These are phyloP conservation scores for Phytophthora crassamura DNA, from an alignment of 352 stramenopile species.

Conservation along the genomic window DNA sequence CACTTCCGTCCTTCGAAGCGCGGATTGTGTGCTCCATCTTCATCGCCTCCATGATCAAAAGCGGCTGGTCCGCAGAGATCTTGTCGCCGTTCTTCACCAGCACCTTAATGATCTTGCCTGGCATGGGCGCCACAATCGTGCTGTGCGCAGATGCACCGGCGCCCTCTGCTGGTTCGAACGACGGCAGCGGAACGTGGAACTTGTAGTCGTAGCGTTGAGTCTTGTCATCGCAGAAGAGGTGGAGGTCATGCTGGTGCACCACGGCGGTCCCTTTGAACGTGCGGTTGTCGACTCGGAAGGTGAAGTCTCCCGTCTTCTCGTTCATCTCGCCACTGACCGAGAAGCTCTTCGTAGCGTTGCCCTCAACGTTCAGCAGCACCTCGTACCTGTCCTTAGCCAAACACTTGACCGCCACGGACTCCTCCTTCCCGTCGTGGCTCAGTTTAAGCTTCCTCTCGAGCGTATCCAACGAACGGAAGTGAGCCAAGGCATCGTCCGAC, in stretches of 20 bases:
- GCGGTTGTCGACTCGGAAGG: conserved; percentile 70
- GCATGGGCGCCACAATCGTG: conserved; percentile 93
- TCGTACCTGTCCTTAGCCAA: conserved; percentile 50
- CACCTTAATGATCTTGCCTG: conserved; percentile 94
- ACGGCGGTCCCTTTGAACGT: conserved; percentile 73
- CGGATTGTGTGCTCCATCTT: conserved; percentile 96
- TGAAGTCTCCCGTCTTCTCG: conserved; percentile 63
- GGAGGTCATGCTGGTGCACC: conserved; percentile 69
- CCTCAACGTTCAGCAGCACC: conserved; percentile 39
- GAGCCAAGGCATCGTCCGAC: conserved; percentile 51
- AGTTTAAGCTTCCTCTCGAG: conserved; percentile 60
- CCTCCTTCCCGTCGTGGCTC: conserved; percentile 49
- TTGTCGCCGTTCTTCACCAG: conserved; percentile 86
- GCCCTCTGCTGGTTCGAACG: conserved; percentile 43
- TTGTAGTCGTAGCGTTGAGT: conserved; percentile 83
- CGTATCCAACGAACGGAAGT: conserved; percentile 70
- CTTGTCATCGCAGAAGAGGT: conserved; percentile 83
- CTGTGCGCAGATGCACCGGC: conserved; percentile 34
- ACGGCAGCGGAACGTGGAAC: conserved; percentile 77
- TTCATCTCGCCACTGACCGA: conserved; percentile 45
- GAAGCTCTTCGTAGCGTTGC: conserved; percentile 24
- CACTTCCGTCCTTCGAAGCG: conserved; percentile 70
- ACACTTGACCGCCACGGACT: conserved; percentile 52
- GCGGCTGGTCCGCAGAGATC: conserved; percentile 88
- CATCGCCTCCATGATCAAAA: conserved; percentile 98